A percentile compares a stretch with the other conserved stretches of the same genome.
These are phyloP conservation scores for Raphanus sativus DNA, from an alignment of 345 rosid genomes.

Conservation along the genomic window DNA sequence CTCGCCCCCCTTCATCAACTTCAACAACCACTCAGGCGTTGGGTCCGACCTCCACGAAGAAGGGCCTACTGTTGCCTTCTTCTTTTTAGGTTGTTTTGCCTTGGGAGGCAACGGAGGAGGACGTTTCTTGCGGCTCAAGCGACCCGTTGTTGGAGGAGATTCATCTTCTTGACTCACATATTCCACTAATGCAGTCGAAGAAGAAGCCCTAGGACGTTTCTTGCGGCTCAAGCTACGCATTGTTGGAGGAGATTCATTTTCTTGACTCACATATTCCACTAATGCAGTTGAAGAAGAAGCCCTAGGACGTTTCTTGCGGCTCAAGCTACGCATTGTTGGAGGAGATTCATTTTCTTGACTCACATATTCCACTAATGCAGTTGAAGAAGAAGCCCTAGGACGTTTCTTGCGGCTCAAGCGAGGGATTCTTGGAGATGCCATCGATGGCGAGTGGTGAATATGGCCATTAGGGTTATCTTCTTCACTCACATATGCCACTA, in stretches of 20 bases:
- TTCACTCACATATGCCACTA: neutral
- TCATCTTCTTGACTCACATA: neutral
- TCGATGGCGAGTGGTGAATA: too few species aligned
- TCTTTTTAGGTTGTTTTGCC: neutral
- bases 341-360: neutral
- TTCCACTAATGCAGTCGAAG: neutral
- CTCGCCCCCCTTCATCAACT: neutral
- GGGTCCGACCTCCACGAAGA: neutral
- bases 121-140: neutral
- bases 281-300: neutral
- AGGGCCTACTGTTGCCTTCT: neutral
- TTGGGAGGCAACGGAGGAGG: neutral
- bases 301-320: neutral
- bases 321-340: neutral
- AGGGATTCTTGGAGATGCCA: neutral
- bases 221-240: neutral
- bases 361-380: neutral
- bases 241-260: neutral
- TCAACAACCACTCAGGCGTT: slow-evolving; percentile 7
- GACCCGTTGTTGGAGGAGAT: neutral
- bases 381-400: neutral
- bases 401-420: neutral
- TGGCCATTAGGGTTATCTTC: neutral
- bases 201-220: neutral
- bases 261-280: neutral